A percentile compares a stretch with the other conserved stretches of the same genome.
Evolutionary conservation across 1,284 basidiomycete genomes (phyloP).

Genomic region (Mycena citricolor): DNA sequence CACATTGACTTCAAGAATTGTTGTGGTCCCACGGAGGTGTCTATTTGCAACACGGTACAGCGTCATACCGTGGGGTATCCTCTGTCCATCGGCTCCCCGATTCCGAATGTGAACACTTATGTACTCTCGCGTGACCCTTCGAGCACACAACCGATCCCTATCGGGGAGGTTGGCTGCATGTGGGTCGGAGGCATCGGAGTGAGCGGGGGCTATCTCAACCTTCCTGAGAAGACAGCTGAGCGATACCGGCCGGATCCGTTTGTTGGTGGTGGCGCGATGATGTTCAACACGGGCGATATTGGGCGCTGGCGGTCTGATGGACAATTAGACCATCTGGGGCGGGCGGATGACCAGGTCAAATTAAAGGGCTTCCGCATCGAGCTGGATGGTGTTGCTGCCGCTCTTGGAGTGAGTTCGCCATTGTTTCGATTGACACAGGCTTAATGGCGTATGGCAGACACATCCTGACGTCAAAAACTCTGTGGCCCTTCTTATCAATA

Average conservation of each 20-base stretch:
- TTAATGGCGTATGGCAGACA: slow-evolving; percentile 21
- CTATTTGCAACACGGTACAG: slow-evolving; percentile 52
- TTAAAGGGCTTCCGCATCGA: slow-evolving; percentile 39
- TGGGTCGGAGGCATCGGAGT: slow-evolving; percentile 39
- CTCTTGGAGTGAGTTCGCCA: slow-evolving; percentile 31
- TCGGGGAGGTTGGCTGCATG: slow-evolving; percentile 35
- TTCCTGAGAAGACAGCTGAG: slow-evolving; percentile 35
- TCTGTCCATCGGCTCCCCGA: slow-evolving; percentile 49
- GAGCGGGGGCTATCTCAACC: slow-evolving; percentile 33
- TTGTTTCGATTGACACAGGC: neutral
- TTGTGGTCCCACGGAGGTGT: slow-evolving; percentile 56
- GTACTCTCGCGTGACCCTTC: slow-evolving; percentile 46
- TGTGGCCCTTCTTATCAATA: slow-evolving; percentile 33
- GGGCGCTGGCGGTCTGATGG: slow-evolving; percentile 37
- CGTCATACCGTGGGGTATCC: slow-evolving; percentile 41
- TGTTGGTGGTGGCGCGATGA: slow-evolving; percentile 29
- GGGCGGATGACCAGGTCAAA: slow-evolving; percentile 38
- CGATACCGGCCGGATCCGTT: slow-evolving; percentile 35
- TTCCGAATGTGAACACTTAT: slow-evolving; percentile 54
- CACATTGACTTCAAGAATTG: slow-evolving; percentile 52
- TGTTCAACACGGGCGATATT: slow-evolving; percentile 40
- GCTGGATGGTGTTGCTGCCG: slow-evolving; percentile 35
- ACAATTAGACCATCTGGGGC: slow-evolving; percentile 37
- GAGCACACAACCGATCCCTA: slow-evolving; percentile 19
- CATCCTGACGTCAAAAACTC: slow-evolving; percentile 28